Base-by-base conservation (phyloP, 306 rosid species). In the Argentina anserina region DNA sequence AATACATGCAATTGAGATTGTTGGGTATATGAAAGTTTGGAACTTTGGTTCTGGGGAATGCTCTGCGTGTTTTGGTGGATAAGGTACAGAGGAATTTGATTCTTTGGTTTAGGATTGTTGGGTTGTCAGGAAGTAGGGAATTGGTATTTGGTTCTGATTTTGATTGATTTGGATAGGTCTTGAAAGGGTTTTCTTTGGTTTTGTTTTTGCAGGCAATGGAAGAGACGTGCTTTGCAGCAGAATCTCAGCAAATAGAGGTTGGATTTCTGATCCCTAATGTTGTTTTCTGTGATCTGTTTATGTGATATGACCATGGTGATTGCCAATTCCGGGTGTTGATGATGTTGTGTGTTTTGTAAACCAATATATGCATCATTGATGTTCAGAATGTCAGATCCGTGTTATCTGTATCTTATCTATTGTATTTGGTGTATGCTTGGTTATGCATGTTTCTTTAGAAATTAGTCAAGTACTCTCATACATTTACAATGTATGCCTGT, bases 221-320 rank as follows among this genome's bases (percentile, higher is more conserved):
- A 78, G 92, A 79, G 83, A 71, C 41, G 52, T 82, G 84, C 74
- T 81, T 84, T 76, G 84, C 67, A 60, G 71, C 81, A 76, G 84
- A 86, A 79, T 80, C 86, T 89, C 86, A 72, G 7, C 67, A 72
- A 45, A 86, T 75, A 72, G 87, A 87, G 97, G 98, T 93, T 82
- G 36, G 83, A 75, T 81, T 84, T 69, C 81, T 67, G 13, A 33
- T 76, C 72, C 65, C 43, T 21, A 71, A 33, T 72, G 56, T 73
- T 68, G 76, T 80, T 55, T 55, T 80, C 82, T 73, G 53, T 74
- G 37, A 59, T 63, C 49, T 45, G 26, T 78, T 59, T 67, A 39
- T 79, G 42, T 46, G 49, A 18, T 74, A 5, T 82, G 61, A 70
- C 36, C 21, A 55, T 69, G 70, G 36, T 50, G 36, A 39, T 18